Conservation (phyloP, 164 flowering plant genomes). For the Macadamia integrifolia region DNA sequence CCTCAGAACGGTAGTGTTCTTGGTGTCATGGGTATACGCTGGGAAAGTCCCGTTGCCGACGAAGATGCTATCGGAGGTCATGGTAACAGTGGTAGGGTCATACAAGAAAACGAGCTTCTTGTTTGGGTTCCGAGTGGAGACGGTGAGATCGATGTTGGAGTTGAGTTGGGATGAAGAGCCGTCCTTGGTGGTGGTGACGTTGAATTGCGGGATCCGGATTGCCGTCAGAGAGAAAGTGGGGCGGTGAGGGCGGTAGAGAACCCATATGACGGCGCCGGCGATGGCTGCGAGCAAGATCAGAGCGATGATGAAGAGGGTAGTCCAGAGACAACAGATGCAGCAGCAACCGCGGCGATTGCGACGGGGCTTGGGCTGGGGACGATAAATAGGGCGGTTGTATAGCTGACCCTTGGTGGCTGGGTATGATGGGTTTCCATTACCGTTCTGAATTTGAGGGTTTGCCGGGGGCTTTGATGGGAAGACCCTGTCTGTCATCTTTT, state of each 20-base stretch:
- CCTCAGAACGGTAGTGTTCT: slow-evolving; percentile 45
- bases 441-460: slow-evolving; percentile 16
- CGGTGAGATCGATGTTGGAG: slow-evolving; percentile 39
- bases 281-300: slow-evolving; percentile 45
- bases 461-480: slow-evolving; percentile 41
- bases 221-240: slow-evolving; percentile 61
- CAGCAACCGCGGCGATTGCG: slow-evolving; percentile 49
- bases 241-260: slow-evolving; percentile 75
- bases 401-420: slow-evolving; percentile 62
- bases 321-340: slow-evolving; percentile 57
- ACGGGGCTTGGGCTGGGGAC: slow-evolving; percentile 45
- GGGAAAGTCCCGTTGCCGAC: slow-evolving; percentile 28
- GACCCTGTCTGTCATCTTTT: slow-evolving; percentile 47
- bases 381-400: slow-evolving; percentile 65
- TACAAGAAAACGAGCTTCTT: slow-evolving; percentile 49
- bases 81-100: slow-evolving; percentile 32
- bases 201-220: slow-evolving; percentile 53
- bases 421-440: slow-evolving; percentile 21
- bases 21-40: slow-evolving; percentile 20
- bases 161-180: slow-evolving; percentile 17
- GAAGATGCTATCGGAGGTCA: slow-evolving; percentile 31
- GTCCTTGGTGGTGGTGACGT: slow-evolving; percentile 40
- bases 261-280: slow-evolving; percentile 47
- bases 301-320: slow-evolving; percentile 35
- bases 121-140: slow-evolving; percentile 67